phyloP scores from a whole-genome alignment of 805 yeast species.

The Kuraishia capsulata region DNA sequence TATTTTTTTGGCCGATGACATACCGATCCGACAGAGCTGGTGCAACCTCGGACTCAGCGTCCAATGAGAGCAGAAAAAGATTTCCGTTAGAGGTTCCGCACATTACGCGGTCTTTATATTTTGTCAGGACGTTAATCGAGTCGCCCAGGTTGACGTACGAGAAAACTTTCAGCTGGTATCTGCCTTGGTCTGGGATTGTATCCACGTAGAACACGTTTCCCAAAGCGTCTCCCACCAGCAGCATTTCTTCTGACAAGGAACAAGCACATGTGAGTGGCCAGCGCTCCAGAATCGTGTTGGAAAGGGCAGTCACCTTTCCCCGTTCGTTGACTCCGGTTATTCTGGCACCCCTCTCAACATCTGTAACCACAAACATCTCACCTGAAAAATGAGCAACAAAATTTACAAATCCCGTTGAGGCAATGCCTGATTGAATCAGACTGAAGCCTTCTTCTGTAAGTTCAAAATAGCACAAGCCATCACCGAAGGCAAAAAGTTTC shows the following conservation, averaged over 20 bases:
- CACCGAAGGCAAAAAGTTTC: background rate
- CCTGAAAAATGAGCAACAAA: background rate
- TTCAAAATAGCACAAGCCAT: background rate
- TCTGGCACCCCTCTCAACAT: background rate
- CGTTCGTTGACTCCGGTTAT: background rate
- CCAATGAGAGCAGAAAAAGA: background rate
- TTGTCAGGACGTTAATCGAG: background rate
- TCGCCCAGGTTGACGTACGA: background rate
- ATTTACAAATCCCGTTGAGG: background rate
- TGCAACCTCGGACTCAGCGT: conserved; percentile 2
- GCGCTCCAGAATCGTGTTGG: background rate
- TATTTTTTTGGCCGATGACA: too few relatives aligned
- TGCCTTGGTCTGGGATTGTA: background rate
- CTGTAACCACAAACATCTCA: background rate
- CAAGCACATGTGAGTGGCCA: background rate
- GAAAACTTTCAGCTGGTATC: background rate
- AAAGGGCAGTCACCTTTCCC: background rate
- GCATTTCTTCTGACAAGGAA: background rate
- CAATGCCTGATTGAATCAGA: background rate
- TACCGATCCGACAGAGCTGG: too few relatives aligned
- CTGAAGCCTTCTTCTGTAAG: background rate
- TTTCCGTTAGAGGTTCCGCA: background rate
- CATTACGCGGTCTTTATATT: background rate
- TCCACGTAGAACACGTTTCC: background rate
- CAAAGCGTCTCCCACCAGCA: background rate